Base-by-base conservation (phyloP, 78 protist species). In the Isochrysis galbana region DNA sequence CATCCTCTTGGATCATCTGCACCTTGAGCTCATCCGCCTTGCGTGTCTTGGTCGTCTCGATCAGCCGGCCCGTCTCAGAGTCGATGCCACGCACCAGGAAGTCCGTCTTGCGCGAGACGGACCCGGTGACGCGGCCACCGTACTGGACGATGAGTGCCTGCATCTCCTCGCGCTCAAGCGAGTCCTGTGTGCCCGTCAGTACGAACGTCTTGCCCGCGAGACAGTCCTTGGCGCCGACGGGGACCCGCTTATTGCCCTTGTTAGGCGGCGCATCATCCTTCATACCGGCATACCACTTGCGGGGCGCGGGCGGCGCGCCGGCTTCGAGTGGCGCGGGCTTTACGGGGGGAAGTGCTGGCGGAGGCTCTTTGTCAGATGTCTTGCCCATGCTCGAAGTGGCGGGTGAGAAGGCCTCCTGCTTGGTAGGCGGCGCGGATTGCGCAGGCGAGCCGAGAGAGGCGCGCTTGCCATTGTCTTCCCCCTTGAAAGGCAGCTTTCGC, bases 1-100 rank as follows among this genome's bases (percentile, higher is more conserved):
- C 97, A 54, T 95, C 98, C 42, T 97, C 98, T 34, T 77, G 86
- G 67, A 95, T 38, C 42, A 51, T 26, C 48, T 61, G 94, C 32
- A 45, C 14, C 25, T 55, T 72, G 22, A 55, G 70, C 48, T 34
- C 29, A n/a, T 22, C 10, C 32, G 95, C 95, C 72, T 90, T 94
- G 17, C 0, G 5, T 29, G 83, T 2, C 61, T 87, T 84, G 41
- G 32, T 84, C n/a, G n/a, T 2, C 84, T 77, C 84, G 17, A 77
- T 34, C 46, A 46, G 84, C 21, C 10, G 1, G 84, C 84, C 84
- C 2, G 44, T 77, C 34, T 3, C 11, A 14, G 10, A 5, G 80
- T 70, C 80, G 41, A 26, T 4, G 80, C 80, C 80, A 1, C 41
- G 80, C 41, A 70, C 14, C 80, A 70, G 41, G 80, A 14, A 70